Evolutionary conservation across 305 asterid species (phyloP).

Genomic region (Rubia tinctorum): DNA sequence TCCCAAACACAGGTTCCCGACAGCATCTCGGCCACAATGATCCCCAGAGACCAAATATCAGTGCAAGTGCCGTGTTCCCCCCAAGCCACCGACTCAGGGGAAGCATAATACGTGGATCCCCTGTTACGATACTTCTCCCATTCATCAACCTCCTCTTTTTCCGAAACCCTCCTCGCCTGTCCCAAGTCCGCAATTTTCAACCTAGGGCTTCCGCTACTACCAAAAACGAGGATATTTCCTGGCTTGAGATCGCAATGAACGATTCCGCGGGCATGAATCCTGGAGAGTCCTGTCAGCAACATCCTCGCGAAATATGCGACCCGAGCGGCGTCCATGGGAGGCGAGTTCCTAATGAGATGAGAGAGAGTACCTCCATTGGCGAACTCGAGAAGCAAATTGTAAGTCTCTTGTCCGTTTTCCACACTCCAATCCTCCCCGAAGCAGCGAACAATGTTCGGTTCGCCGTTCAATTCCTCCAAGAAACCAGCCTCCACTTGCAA

Average conservation of each 20-base stretch:
- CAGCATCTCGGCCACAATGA: neutral
- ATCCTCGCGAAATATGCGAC: neutral
- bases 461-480: neutral
- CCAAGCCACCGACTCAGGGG: neutral
- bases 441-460: neutral
- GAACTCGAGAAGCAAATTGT: conserved; percentile 1
- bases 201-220: neutral
- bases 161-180: neutral
- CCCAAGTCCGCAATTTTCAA: neutral
- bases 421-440: neutral
- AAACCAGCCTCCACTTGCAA: neutral
- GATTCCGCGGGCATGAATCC: neutral
- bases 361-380: neutral
- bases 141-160: too few species aligned
- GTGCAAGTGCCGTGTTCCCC: neutral
- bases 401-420: neutral
- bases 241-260: conserved; percentile 2
- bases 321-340: neutral
- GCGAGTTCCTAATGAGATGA: neutral
- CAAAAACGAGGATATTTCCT: neutral
- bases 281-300: neutral
- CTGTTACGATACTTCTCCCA: neutral
- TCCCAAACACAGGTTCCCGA: neutral
- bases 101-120: neutral
- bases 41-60: neutral